Conservation (phyloP, 345 rosid genomes). For the Salix dunnii region DNA sequence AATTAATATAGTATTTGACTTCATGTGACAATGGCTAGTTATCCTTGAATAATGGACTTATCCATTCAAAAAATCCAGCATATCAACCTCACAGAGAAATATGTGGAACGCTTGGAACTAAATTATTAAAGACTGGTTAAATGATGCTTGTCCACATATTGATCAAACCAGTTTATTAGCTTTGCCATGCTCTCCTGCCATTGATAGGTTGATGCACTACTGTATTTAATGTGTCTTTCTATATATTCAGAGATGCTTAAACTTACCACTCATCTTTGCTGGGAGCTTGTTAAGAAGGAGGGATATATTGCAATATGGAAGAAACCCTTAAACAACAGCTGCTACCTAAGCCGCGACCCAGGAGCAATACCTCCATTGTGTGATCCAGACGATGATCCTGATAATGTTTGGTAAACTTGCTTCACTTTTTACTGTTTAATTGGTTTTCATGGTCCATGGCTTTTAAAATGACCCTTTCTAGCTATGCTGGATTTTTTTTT, state of each 20-base stretch:
- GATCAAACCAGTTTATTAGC: neutral
- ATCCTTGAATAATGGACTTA: neutral
- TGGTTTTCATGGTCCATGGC: too few species aligned
- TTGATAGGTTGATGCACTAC: neutral
- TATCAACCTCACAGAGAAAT: neutral
- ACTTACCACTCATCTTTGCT: constrained; percentile 83
- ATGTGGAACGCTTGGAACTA: neutral
- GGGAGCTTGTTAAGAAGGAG: constrained; percentile 91
- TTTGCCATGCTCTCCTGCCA: neutral
- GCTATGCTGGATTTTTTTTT: neutral
- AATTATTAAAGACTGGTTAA: neutral
- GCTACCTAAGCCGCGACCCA: constrained; percentile 71
- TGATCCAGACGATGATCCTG: constrained; percentile 72
- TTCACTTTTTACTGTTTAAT: neutral
- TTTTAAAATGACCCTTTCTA: neutral
- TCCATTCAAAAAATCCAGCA: neutral
- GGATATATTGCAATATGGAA: constrained; percentile 94
- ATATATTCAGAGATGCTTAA: constrained; percentile 74
- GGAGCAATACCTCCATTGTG: constrained; percentile 72
- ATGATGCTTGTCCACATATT: neutral
- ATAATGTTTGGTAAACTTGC: constrained; percentile 68
- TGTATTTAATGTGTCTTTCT: constrained; percentile 6
- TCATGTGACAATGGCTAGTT: neutral
- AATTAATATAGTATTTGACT: neutral
- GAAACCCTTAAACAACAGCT: constrained; percentile 74